Conservation (phyloP, 805 yeast species). For the Debaryomyces tyrocola region DNA sequence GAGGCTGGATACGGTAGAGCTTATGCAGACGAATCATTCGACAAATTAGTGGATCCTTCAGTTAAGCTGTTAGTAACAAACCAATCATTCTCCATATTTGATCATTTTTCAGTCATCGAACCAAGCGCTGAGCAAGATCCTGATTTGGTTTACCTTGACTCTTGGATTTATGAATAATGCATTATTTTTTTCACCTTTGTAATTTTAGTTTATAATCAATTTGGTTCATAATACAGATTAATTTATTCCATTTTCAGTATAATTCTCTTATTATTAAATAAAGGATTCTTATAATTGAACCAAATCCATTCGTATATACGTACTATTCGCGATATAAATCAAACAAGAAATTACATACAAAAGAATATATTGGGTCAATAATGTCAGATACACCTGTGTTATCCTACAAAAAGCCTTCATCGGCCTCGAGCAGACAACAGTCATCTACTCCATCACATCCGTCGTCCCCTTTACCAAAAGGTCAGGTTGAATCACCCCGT, state of each 20-base stretch:
- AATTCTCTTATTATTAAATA: too few relatives aligned
- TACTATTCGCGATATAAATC: background rate
- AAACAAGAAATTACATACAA: background rate
- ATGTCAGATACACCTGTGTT: constrained; percentile 17
- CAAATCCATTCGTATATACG: background rate
- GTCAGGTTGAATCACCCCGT: constrained; percentile 1
- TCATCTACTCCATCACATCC: background rate
- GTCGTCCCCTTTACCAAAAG: constrained; percentile 1
- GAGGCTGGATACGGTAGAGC: constrained; percentile 60
- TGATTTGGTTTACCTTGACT: constrained; percentile 33
- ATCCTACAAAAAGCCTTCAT: constrained; percentile 29
- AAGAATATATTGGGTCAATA: background rate
- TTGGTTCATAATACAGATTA: too few relatives aligned
- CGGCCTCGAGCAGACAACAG: background rate
- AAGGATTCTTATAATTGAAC: background rate
- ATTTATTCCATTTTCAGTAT: too few relatives aligned
- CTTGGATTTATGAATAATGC: constrained; percentile 27
- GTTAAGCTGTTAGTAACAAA: constrained; percentile 9
- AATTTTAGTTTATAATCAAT: background rate
- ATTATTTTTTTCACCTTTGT: background rate
- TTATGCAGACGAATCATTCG: constrained; percentile 18
- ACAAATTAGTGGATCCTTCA: constrained; percentile 7
- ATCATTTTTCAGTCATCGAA: constrained; percentile 27
- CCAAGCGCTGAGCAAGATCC: constrained; percentile 23
- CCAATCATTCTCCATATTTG: constrained; percentile 28